Evolutionary conservation across 345 rosid genomes (phyloP), one percentile per base, ranked within the genome.

Genomic region (Pistacia integerrima): DNA sequence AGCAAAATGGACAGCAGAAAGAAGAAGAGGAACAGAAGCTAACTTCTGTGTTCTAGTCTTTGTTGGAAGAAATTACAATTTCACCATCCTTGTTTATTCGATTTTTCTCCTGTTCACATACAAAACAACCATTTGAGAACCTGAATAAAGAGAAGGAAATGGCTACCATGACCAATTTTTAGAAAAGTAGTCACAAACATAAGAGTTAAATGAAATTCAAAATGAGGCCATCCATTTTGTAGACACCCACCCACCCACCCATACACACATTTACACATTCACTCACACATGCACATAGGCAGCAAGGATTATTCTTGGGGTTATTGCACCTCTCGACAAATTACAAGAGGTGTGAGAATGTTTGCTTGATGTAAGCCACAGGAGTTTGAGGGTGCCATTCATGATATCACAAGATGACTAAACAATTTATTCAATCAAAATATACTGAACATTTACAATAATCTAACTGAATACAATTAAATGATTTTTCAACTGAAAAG

Each of bases 81-180:
- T 97, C 97, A 30, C 98, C 97, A n/a, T 97, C 98, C 85, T 87
- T 91, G 89, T 97, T 94, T 74, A 97, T 94, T 67, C 98, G 84
- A 78, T 94, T 97, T 88, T 94, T 97, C 85, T 97, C 98, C 97
- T 97, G 87, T 79, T 79, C 20, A 82, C 46, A 78, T 28, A 72
- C 60, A 67, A 52, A 69, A 54, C 25, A 28, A 25, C 36, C 33
- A 70, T 38, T 41, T 11, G 30, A 25, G 61, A 33, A 22, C 74
- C 56, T 51, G 64, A 5, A 58, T 30, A 74, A 70, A 64, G 52
- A 71, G 36, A 57, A 73, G 75, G 62, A 79, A 52, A 30, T 30
- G 18, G 75, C 16, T 13, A 35, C 30, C 11, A 18, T 62, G 67
- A 51, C 5, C 13, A 66, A 74, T 36, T 16, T 22, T 64, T 51